Evolutionary conservation across 495 filamentous ascomycete genomes (phyloP), one percentile per base, ranked within the genome.

Genomic region (Emericellopsis terricola): DNA sequence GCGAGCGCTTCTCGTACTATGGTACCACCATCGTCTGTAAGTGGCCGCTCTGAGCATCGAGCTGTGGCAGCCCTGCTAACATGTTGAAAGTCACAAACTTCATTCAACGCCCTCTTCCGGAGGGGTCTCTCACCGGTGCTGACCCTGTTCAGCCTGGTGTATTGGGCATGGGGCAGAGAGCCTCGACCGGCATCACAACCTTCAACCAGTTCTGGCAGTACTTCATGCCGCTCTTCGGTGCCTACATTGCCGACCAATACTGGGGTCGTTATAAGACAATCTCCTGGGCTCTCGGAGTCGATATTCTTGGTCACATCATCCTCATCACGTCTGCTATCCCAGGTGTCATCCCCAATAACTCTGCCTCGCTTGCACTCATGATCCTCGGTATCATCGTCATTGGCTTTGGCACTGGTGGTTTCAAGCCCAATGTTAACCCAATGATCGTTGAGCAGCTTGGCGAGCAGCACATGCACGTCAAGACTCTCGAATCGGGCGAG

Each of bases 201-300:
- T 81, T 83, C 62, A 82, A 80, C 47, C 50, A 60, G 16, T 82
- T 85, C 56, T 83, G 77, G 79, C 64, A 68, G 14, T 85, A 85
- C 42, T 41, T 72, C 19, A 76, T 71, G 50, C 81, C 81, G 8
- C 52, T 26, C 15, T 24, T 68, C 4, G 66, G 65, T 52, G 77
- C 76, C 38, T 81, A 68, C 38, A 42, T 87, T 24, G 79, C 81
- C 32, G 81, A 89, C 54, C 60, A 67, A 29, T 74, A 71, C 42
- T 69, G 68, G 51, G 79, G 79, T 29, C 73, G 78, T 38, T 77
- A 74, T 53, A 71, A 65, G 45, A 81, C 78, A 15, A 80, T 85
- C 39, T 59, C 60, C 38, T 50, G 53, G 15, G 62, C 74, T 4
- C 56, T 78, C 34, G 48, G 39, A 14, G 49, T 78, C 42, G 70